phyloP scores from a whole-genome alignment of 2,329 filamentous ascomycete species.

The Ustulina deusta region DNA sequence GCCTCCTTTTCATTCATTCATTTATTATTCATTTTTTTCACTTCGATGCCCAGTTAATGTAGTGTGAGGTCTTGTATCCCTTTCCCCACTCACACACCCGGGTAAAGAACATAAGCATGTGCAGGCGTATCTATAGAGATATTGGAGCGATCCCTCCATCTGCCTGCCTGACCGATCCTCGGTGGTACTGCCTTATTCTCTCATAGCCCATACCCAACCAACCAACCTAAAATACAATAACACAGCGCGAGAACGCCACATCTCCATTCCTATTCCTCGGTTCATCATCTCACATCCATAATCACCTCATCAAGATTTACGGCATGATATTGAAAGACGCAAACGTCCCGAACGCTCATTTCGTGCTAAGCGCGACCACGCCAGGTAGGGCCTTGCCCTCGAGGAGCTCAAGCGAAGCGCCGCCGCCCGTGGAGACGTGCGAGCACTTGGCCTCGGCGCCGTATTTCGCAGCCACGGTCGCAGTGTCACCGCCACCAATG shows the following conservation, averaged over 20 bases:
- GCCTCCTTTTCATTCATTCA: background rate
- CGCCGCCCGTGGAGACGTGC: slow-evolving; percentile 97
- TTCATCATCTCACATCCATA: background rate
- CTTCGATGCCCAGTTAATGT: background rate
- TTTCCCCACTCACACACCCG: background rate
- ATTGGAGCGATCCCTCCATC: background rate
- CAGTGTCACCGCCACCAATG: slow-evolving; percentile 97
- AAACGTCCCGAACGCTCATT: slow-evolving; percentile 59
- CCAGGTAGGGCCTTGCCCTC: slow-evolving; percentile 98
- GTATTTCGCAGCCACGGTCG: slow-evolving; percentile 98
- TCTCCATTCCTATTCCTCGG: background rate
- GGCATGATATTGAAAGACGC: slow-evolving; percentile 32
- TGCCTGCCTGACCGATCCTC: slow-evolving; percentile 5
- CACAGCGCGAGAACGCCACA: slow-evolving; percentile 23
- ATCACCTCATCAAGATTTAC: background rate
- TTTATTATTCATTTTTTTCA: background rate
- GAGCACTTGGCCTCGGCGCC: slow-evolving; percentile 95
- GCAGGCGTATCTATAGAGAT: slow-evolving; percentile 24
- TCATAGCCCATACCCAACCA: slow-evolving; percentile 1
- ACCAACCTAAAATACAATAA: slow-evolving; percentile 16
- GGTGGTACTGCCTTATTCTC: background rate
- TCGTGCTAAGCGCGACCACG: slow-evolving; percentile 88
- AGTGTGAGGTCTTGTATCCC: background rate
- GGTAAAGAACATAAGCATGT: slow-evolving; percentile 21
- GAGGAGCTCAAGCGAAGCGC: slow-evolving; percentile 93